Percentiles rank a stretch among this genome's conserved stretches.
Evolutionary conservation across 768 basidiomycete genomes (phyloP).

Genomic region (Boletus bicolor): DNA sequence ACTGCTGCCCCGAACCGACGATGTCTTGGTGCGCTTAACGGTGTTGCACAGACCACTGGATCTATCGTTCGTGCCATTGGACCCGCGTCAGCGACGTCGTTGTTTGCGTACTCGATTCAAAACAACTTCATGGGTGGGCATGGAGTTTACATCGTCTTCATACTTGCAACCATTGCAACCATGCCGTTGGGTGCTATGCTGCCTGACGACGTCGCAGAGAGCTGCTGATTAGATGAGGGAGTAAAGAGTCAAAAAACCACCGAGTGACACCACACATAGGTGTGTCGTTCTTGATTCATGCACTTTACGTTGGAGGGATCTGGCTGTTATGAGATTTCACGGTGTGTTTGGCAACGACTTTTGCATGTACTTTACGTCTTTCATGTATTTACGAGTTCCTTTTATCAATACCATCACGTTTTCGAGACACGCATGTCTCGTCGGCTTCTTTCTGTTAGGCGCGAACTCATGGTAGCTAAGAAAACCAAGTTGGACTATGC

Average conservation of each 20-base stretch:
- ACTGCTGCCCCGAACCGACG: conserved; percentile 63
- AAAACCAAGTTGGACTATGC: neutral
- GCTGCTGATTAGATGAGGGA: conserved; percentile 9
- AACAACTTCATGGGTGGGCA: conserved; percentile 36
- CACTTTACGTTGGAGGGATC: neutral
- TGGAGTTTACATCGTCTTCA: conserved; percentile 33
- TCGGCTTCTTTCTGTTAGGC: neutral
- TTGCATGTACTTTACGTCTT: conserved; percentile 17
- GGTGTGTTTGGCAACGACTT: neutral
- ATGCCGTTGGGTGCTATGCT: conserved; percentile 21
- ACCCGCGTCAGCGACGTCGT: conserved; percentile 31
- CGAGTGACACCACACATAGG: neutral
- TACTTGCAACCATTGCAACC: conserved; percentile 15
- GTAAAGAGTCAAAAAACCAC: neutral
- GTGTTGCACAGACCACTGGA: conserved; percentile 35
- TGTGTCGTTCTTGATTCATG: conserved; percentile 13
- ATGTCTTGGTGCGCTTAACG: conserved; percentile 69
- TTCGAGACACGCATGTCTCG: conserved; percentile 4
- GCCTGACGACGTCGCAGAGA: conserved; percentile 17
- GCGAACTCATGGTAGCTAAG: neutral
- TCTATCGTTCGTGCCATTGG: conserved; percentile 34
- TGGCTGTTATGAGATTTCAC: neutral
- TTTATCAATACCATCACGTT: conserved; percentile 19
- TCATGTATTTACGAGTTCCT: conserved; percentile 22
- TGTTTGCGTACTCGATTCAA: conserved; percentile 38